phyloP scores from a whole-genome alignment of 331 rosid genomes.

The Quercus phellos region DNA sequence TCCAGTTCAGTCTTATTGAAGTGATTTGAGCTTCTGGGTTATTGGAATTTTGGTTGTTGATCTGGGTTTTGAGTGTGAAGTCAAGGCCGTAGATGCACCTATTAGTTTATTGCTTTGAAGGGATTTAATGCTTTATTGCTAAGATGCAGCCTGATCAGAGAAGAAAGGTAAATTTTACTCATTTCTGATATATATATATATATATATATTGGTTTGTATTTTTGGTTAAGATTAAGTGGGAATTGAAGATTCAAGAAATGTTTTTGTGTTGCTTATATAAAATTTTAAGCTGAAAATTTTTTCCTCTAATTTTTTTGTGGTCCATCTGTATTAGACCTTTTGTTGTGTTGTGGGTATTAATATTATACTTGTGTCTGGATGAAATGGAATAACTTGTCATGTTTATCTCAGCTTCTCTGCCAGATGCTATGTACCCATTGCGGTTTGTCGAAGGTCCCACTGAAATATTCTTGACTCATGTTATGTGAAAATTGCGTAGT shows the following conservation, averaged over 20 bases:
- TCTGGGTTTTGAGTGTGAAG: constrained; percentile 36
- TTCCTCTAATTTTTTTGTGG: neutral
- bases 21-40: constrained; percentile 1
- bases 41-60: constrained; percentile 8
- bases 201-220: neutral
- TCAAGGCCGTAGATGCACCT: constrained; percentile 40
- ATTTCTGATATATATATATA: neutral
- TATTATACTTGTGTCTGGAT: neutral
- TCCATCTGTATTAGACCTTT: neutral
- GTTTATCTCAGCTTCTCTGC: constrained; percentile 4
- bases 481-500: neutral
- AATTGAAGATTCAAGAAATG: neutral
- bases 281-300: neutral
- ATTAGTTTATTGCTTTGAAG: constrained; percentile 26
- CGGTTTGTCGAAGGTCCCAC: constrained; percentile 6
- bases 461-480: constrained; percentile 7
- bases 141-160: constrained; percentile 84
- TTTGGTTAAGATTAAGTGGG: neutral
- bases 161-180: constrained; percentile 65
- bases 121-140: constrained; percentile 44
- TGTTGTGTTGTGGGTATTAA: neutral
- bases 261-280: neutral
- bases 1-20: constrained; percentile 14
- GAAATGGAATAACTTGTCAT: neutral
- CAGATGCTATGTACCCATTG: constrained; percentile 12